These are phyloP conservation scores for Microsporum audouinii DNA, from an alignment of 2,329 filamentous ascomycete species.

Conservation along the genomic window DNA sequence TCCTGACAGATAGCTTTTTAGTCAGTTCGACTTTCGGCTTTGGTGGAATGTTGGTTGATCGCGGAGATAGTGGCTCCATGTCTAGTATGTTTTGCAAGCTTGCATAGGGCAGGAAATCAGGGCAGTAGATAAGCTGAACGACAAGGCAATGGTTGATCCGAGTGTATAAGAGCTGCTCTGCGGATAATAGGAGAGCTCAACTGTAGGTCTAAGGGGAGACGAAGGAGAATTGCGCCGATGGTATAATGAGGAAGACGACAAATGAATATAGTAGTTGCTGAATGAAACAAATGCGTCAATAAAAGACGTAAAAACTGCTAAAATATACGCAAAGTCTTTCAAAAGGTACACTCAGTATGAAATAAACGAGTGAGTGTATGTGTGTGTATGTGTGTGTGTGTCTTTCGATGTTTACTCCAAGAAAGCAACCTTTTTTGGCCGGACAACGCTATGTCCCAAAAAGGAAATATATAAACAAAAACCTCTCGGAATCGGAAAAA, in stretches of 20 bases:
- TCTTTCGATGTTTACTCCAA: not conserved
- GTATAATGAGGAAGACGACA: not conserved
- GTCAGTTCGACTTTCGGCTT: slow-evolving; percentile 31
- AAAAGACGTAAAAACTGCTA: not conserved
- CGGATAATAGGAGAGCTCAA: not conserved
- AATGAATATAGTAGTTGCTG: not conserved
- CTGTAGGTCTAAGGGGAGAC: not conserved
- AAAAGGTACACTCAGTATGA: no score
- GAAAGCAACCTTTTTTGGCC: not conserved
- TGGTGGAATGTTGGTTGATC: slow-evolving; percentile 37
- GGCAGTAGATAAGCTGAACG: not conserved
- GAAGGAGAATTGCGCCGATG: not conserved
- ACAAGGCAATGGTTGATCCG: not conserved
- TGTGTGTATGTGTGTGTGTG: not conserved
- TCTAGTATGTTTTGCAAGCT: not conserved
- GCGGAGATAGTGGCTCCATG: slow-evolving; percentile 36
- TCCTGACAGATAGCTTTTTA: slow-evolving; percentile 23
- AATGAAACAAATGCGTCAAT: not conserved
- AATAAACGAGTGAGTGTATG: not conserved
- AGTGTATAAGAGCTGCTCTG: not conserved
- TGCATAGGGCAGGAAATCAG: not conserved
- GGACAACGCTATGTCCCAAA: not conserved
- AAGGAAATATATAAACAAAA: not conserved
- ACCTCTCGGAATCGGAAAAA: not conserved
- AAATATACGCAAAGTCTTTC: not conserved